Conservation (phyloP, 495 filamentous ascomycete species). For the Annulohypoxylon maeteangense region DNA sequence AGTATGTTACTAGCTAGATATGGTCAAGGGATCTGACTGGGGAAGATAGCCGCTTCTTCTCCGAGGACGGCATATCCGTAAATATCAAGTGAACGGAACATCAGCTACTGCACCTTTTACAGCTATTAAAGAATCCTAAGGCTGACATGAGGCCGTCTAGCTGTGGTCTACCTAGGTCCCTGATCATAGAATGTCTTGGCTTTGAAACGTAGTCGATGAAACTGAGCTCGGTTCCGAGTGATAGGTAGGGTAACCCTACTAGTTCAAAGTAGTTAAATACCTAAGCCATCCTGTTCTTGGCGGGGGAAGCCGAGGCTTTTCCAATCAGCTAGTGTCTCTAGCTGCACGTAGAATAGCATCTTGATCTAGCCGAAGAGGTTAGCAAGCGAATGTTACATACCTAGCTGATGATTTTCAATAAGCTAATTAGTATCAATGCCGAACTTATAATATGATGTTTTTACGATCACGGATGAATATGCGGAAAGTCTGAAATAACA, state of each 20-base stretch:
- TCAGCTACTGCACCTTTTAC: neutral
- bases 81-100: neutral
- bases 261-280: neutral
- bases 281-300: conserved; percentile 1
- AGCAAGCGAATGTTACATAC: neutral
- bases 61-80: neutral
- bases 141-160: neutral
- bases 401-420: neutral
- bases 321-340: conserved; percentile 1
- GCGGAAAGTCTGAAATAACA: neutral
- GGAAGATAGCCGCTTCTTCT: neutral
- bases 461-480: neutral
- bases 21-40: neutral
- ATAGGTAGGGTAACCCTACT: conserved; percentile 1
- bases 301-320: neutral
- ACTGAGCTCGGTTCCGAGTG: neutral
- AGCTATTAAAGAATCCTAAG: neutral
- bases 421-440: neutral
- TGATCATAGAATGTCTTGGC: conserved; percentile 2
- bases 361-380: neutral
- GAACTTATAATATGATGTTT: neutral
- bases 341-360: neutral
- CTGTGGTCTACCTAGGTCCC: neutral
- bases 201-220: neutral
- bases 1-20: neutral